A percentile compares a stretch with the other conserved stretches of the same genome.
Conservation (phyloP, 2,329 filamentous ascomycete species). For the Alternaria postmessia region DNA sequence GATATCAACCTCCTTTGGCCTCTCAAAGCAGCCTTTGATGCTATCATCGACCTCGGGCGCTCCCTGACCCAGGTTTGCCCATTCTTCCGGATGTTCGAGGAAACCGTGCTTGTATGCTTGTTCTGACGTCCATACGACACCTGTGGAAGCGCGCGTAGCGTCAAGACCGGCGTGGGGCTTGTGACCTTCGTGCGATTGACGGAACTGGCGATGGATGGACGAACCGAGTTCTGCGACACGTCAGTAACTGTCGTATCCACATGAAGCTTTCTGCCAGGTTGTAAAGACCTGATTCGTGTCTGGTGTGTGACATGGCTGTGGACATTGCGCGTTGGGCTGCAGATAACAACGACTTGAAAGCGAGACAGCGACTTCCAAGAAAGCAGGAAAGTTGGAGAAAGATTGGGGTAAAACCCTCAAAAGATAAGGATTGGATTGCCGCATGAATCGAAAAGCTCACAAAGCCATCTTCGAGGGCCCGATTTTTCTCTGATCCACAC, state of each 20-base stretch:
- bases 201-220: constrained; percentile 87
- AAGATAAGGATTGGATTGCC: neutral
- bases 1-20: constrained; percentile 80
- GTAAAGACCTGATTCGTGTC: constrained; percentile 18
- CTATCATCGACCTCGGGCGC: constrained; percentile 94
- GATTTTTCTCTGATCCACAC: constrained; percentile 6
- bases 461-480: neutral
- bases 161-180: constrained; percentile 91
- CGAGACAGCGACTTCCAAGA: neutral
- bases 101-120: constrained; percentile 89
- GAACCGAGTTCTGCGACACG: constrained; percentile 73
- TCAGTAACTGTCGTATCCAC: neutral
- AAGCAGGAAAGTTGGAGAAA: constrained; percentile 1
- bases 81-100: constrained; percentile 78
- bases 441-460: neutral
- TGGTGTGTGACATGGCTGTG: constrained; percentile 8
- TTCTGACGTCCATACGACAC: constrained; percentile 92
- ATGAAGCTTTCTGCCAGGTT: neutral
- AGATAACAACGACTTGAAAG: neutral
- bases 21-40: constrained; percentile 86
- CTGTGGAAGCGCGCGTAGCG: constrained; percentile 84
- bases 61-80: constrained; percentile 95
- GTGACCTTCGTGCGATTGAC: constrained; percentile 88
- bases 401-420: neutral
- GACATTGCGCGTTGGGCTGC: neutral